Conservation (phyloP, 2,329 filamentous ascomycete species). For the Waltergamsia citrina region DNA sequence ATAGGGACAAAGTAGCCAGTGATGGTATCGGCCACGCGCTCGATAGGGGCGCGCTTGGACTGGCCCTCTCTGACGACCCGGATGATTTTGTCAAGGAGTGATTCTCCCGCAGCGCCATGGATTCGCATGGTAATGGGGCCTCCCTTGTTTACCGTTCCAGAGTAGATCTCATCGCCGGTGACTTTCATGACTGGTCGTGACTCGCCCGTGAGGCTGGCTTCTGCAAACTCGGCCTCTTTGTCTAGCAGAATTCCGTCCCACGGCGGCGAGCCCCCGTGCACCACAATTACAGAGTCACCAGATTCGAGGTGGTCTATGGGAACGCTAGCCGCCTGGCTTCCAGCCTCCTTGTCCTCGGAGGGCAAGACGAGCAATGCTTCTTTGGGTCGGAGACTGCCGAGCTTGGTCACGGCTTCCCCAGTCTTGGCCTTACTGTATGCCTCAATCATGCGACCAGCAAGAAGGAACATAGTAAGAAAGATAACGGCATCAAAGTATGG, state of each 20-base stretch:
- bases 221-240: conserved; percentile 66
- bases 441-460: conserved; percentile 67
- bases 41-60: conserved; percentile 64
- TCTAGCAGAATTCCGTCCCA: conserved; percentile 64
- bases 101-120: conserved; percentile 55
- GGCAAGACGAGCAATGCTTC: conserved; percentile 67
- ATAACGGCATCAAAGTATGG: conserved; percentile 96
- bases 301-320: conserved; percentile 64
- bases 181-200: conserved; percentile 57
- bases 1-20: conserved; percentile 71
- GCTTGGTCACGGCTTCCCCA: conserved; percentile 72
- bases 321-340: conserved; percentile 28
- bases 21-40: conserved; percentile 62
- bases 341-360: conserved; percentile 26
- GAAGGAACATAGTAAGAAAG: conserved; percentile 81
- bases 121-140: conserved; percentile 52
- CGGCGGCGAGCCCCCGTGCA: conserved; percentile 73
- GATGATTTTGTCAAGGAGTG: conserved; percentile 75
- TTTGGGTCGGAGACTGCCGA: conserved; percentile 68
- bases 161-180: conserved; percentile 55
- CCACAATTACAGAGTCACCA: conserved; percentile 65
- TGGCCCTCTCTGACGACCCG: conserved; percentile 70
- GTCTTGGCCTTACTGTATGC: conserved; percentile 88
- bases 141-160: conserved; percentile 67
- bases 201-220: conserved; percentile 82